A percentile compares a stretch with the other conserved stretches of the same genome.
Evolutionary conservation across 352 stramenopile genomes (phyloP).

Genomic region (Phytophthora tubulina): DNA sequence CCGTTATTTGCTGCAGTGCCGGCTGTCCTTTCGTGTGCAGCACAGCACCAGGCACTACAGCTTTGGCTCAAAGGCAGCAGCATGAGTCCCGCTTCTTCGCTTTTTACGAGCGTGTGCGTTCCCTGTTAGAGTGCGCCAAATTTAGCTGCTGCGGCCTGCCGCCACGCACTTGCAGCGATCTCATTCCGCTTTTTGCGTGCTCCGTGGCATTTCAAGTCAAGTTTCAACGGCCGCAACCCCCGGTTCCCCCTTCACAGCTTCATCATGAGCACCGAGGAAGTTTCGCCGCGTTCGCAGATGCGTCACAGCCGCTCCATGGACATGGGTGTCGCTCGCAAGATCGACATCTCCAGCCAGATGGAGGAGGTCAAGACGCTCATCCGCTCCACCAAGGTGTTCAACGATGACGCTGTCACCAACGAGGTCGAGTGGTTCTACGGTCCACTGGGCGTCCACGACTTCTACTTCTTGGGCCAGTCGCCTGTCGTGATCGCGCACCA

Average conservation of each 20-base stretch:
- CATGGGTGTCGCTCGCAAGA: constrained; percentile 61
- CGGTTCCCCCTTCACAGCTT: background rate
- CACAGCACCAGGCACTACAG: constrained; percentile 20
- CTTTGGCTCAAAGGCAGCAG: background rate
- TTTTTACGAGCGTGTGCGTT: background rate
- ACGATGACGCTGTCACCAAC: constrained; percentile 59
- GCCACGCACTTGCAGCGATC: constrained; percentile 12
- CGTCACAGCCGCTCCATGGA: constrained; percentile 70
- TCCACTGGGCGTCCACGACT: constrained; percentile 82
- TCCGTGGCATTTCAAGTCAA: constrained; percentile 32
- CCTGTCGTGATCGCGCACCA: constrained; percentile 74
- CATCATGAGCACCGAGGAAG: constrained; percentile 46
- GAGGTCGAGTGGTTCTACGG: constrained; percentile 90
- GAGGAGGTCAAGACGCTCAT: constrained; percentile 74
- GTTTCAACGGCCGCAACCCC: constrained; percentile 14
- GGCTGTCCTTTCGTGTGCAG: constrained; percentile 40
- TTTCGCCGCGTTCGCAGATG: constrained; percentile 35
- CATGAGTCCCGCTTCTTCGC: constrained; percentile 8
- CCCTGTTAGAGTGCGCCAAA: background rate
- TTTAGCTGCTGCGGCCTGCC: background rate
- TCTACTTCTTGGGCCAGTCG: constrained; percentile 83
- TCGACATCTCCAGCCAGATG: constrained; percentile 71
- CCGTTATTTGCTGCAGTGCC: constrained; percentile 20
- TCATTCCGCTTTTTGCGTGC: constrained; percentile 52
- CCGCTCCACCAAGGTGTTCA: constrained; percentile 67